These are phyloP conservation scores for Ogataea paraovalis DNA, from an alignment of 805 yeast species.

Conservation along the genomic window DNA sequence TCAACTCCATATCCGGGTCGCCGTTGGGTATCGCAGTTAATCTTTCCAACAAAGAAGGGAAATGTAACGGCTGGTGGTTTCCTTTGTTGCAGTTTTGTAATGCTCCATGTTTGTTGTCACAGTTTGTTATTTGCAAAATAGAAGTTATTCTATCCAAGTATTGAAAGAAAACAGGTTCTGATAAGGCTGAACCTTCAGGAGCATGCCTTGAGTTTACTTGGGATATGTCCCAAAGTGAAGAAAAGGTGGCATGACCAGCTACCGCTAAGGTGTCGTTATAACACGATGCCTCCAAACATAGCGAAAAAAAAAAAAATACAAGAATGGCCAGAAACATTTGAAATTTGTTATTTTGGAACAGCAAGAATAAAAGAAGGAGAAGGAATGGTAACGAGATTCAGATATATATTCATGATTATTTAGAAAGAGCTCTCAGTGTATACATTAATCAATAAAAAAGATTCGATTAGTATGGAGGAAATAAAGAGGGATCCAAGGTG, in stretches of 20 bases:
- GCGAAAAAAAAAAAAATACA: background rate
- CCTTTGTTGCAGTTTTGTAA: slow-evolving; percentile 4
- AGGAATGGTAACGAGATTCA: too few relatives aligned
- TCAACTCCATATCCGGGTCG: slow-evolving; percentile 9
- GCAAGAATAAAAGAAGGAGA: too few relatives aligned
- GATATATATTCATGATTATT: too few relatives aligned
- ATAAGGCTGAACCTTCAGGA: slow-evolving; percentile 13
- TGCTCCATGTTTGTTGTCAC: slow-evolving; percentile 17
- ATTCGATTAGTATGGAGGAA: too few relatives aligned
- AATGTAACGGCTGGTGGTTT: slow-evolving; percentile 1
- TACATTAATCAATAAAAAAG: too few relatives aligned
- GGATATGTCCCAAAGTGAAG: slow-evolving; percentile 12
- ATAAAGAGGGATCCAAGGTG: too few relatives aligned
- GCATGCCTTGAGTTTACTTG: slow-evolving; percentile 15
- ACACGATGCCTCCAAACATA: background rate
- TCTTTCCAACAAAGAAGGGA: slow-evolving; percentile 10
- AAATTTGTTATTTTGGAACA: background rate
- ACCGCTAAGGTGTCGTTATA: background rate
- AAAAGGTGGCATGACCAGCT: background rate
- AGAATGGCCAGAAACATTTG: background rate
- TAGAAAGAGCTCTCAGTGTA: too few relatives aligned
- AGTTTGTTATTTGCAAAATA: slow-evolving; percentile 16
- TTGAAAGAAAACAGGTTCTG: slow-evolving; percentile 4
- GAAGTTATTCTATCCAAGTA: slow-evolving; percentile 18
- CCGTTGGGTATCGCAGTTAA: slow-evolving; percentile 12